A percentile compares a stretch with the other conserved stretches of the same genome.
These are phyloP conservation scores for Fusarium nelsonii DNA, from an alignment of 2,329 filamentous ascomycete genomes.

Conservation along the genomic window DNA sequence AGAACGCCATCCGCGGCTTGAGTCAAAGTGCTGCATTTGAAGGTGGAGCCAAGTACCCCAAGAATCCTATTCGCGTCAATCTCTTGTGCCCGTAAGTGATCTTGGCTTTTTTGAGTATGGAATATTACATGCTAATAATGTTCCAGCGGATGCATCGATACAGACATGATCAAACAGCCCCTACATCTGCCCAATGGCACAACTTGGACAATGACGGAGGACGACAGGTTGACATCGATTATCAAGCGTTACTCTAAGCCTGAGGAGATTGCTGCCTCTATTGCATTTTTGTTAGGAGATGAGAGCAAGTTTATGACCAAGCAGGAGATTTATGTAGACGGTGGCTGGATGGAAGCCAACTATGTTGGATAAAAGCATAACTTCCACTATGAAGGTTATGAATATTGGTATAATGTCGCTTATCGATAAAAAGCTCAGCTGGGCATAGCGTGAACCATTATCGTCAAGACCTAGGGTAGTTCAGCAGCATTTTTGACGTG, in stretches of 20 bases:
- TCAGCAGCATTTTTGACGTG: background rate
- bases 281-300: slow-evolving; percentile 51
- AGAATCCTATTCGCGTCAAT: slow-evolving; percentile 46
- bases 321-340: slow-evolving; percentile 49
- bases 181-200: slow-evolving; percentile 43
- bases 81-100: slow-evolving; percentile 40
- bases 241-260: slow-evolving; percentile 48
- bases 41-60: slow-evolving; percentile 44
- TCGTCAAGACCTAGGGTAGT: background rate
- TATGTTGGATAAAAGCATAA: slow-evolving; percentile 32
- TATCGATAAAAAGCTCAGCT: background rate
- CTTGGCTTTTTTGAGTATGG: fast-evolving
- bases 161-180: slow-evolving; percentile 48
- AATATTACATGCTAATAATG: background rate
- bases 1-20: slow-evolving; percentile 49
- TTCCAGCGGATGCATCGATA: slow-evolving; percentile 45
- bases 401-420: background rate
- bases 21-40: slow-evolving; percentile 49
- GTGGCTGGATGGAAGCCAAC: slow-evolving; percentile 48
- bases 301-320: slow-evolving; percentile 52
- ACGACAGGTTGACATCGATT: slow-evolving; percentile 44
- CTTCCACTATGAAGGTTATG: fast-evolving
- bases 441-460: background rate
- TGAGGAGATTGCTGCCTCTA: slow-evolving; percentile 48
- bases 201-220: slow-evolving; percentile 47